These are phyloP conservation scores for Ogataea pignaliae DNA, from an alignment of 805 yeast genomes.

Conservation along the genomic window DNA sequence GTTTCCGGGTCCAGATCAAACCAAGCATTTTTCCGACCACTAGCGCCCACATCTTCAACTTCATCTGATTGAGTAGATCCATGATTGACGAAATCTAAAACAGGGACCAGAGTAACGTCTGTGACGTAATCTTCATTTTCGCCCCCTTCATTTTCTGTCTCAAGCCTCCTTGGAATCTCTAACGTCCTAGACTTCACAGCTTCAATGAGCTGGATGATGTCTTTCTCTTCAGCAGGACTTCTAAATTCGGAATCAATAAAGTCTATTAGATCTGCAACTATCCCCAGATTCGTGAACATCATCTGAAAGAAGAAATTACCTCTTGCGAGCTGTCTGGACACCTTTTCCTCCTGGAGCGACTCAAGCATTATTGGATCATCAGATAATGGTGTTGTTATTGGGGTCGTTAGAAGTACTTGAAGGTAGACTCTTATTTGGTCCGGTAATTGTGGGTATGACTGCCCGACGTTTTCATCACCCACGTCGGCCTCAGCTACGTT, in stretches of 20 bases:
- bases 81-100: constrained; percentile 68
- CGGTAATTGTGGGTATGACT: not conserved
- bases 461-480: not conserved
- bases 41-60: constrained; percentile 22
- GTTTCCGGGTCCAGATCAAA: constrained; percentile 54
- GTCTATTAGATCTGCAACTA: not conserved
- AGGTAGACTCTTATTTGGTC: constrained; percentile 27
- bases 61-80: not conserved
- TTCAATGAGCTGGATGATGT: constrained; percentile 22
- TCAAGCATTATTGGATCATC: constrained; percentile 26
- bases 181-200: constrained; percentile 57
- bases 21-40: constrained; percentile 39
- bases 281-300: constrained; percentile 1
- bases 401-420: constrained; percentile 30
- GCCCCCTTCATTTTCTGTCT: constrained; percentile 3
- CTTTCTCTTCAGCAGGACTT: not conserved
- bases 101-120: constrained; percentile 57
- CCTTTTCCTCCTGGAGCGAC: constrained; percentile 8
- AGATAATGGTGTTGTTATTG: constrained; percentile 25
- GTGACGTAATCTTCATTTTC: constrained; percentile 39
- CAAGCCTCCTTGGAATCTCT: constrained; percentile 52
- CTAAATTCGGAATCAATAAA: constrained; percentile 2
- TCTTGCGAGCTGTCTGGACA: constrained; percentile 3
- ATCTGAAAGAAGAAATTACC: constrained; percentile 16
- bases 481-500: constrained; percentile 1